A percentile compares a stretch with the other conserved stretches of the same genome.
phyloP scores from a whole-genome alignment of 108 stramenopile genomes.

The Phaeodactylum tricornutum region DNA sequence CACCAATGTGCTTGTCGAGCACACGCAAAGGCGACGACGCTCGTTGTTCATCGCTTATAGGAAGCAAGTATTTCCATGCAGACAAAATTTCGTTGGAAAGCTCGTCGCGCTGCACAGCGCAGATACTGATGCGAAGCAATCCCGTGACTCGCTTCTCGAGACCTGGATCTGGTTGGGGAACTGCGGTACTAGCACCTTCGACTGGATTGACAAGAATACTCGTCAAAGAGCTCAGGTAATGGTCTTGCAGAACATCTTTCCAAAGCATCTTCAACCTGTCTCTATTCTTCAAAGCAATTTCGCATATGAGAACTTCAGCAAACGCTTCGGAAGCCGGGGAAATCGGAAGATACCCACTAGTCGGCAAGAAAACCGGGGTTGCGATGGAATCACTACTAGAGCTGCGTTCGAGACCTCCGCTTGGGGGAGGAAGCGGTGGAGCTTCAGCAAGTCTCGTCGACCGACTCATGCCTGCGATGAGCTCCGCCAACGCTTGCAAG shows the following conservation, averaged over 20 bases:
- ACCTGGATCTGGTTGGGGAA: constrained; percentile 32
- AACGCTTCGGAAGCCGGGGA: constrained; percentile 82
- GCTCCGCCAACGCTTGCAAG: constrained; percentile 46
- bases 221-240: constrained; percentile 47
- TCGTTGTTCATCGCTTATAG: constrained; percentile 19
- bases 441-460: not conserved
- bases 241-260: constrained; percentile 40
- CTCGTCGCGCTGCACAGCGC: constrained; percentile 38
- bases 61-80: constrained; percentile 27
- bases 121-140: constrained; percentile 49
- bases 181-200: constrained; percentile 1
- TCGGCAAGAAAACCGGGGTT: not conserved
- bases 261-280: constrained; percentile 63
- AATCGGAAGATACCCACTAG: constrained; percentile 17
- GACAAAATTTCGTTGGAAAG: constrained; percentile 51
- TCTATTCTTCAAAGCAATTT: constrained; percentile 69
- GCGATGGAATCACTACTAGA: constrained; percentile 1
- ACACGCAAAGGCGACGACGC: constrained; percentile 12
- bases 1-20: constrained; percentile 61
- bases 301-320: constrained; percentile 75
- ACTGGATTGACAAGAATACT: constrained; percentile 7
- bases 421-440: too few relatives aligned
- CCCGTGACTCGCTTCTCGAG: constrained; percentile 77
- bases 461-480: constrained; percentile 4
- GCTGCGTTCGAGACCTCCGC: constrained; percentile 6